A percentile compares a stretch with the other conserved stretches of the same genome.
phyloP scores from a whole-genome alignment of 345 rosid genomes.

The Salix brachista region DNA sequence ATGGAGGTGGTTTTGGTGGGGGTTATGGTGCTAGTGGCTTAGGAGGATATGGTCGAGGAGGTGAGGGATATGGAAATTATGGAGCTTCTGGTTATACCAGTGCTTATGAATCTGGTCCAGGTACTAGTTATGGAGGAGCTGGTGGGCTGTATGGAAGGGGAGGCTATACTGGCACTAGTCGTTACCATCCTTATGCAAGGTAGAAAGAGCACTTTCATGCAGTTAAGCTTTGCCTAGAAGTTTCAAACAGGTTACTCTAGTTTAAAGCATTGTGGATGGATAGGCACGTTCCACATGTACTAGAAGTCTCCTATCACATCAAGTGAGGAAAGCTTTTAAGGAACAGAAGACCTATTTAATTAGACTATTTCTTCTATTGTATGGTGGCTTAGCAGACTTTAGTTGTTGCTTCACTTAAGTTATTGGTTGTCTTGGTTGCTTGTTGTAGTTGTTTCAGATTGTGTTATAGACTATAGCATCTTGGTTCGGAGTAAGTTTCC shows the following conservation, averaged over 20 bases:
- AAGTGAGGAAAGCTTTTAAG: slow-evolving; percentile 33
- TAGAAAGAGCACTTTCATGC: slow-evolving; percentile 41
- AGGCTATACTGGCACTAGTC: slow-evolving; percentile 90
- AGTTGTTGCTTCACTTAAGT: slow-evolving; percentile 24
- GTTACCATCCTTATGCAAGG: slow-evolving; percentile 93
- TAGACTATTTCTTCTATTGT: slow-evolving; percentile 26
- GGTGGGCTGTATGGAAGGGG: slow-evolving; percentile 80
- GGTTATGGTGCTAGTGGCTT: slow-evolving; percentile 51
- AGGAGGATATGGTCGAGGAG: slow-evolving; percentile 60
- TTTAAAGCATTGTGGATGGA: slow-evolving; percentile 27
- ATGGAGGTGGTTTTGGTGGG: slow-evolving; percentile 72
- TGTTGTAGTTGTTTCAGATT: slow-evolving; percentile 30
- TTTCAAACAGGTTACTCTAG: slow-evolving; percentile 40
- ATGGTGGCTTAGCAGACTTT: slow-evolving; percentile 27
- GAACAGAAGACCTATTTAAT: slow-evolving; percentile 25
- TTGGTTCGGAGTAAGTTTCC: slow-evolving; percentile 22
- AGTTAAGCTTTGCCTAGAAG: slow-evolving; percentile 47
- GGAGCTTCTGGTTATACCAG: slow-evolving; percentile 47
- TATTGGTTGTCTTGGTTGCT: slow-evolving; percentile 17
- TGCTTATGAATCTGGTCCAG: slow-evolving; percentile 78
- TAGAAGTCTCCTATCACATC: slow-evolving; percentile 39
- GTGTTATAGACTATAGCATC: slow-evolving; percentile 39
- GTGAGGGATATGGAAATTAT: slow-evolving; percentile 31
- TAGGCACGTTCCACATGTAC: slow-evolving; percentile 42
- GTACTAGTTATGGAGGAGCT: slow-evolving; percentile 74